Conservation (phyloP, 2,329 filamentous ascomycete species). For the Aureobasidium melanogenum region DNA sequence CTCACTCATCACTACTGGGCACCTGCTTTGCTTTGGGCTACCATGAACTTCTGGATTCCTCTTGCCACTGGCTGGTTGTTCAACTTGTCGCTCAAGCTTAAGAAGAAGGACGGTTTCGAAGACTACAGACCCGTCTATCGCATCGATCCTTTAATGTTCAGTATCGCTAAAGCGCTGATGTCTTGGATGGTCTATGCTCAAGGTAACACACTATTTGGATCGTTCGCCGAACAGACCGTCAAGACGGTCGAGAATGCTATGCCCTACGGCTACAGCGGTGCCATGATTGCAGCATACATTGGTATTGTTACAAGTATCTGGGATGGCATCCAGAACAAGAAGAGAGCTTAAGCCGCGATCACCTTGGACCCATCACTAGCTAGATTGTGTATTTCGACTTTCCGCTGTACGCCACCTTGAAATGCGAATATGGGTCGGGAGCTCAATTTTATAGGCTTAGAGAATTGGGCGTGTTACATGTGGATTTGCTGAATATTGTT, state of each 20-base stretch:
- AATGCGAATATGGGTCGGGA: too few relatives aligned
- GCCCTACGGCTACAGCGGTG: constrained; percentile 62
- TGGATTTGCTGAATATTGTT: neutral
- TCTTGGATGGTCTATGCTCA: constrained; percentile 73
- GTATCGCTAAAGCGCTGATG: constrained; percentile 74
- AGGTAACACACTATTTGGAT: constrained; percentile 53
- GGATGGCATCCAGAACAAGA: constrained; percentile 62
- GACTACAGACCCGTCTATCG: constrained; percentile 43
- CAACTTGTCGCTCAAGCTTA: constrained; percentile 62
- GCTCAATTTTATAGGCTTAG: neutral
- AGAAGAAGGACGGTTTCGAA: constrained; percentile 30
- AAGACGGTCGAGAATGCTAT: constrained; percentile 56
- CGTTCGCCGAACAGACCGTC: constrained; percentile 52
- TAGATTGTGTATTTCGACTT: neutral
- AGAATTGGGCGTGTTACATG: neutral
- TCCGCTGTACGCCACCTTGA: neutral
- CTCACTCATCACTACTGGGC: constrained; percentile 71
- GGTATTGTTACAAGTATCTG: constrained; percentile 64
- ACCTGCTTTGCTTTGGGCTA: constrained; percentile 65
- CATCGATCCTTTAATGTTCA: constrained; percentile 83
- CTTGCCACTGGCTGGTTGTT: constrained; percentile 74
- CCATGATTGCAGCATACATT: constrained; percentile 60
- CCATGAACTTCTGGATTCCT: constrained; percentile 62
- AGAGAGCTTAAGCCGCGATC: neutral
- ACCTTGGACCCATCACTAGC: neutral